Percentiles rank a stretch among this genome's conserved stretches.
phyloP scores from a whole-genome alignment of 2,329 filamentous ascomycete species.

The Hymenoscyphus albidus region DNA sequence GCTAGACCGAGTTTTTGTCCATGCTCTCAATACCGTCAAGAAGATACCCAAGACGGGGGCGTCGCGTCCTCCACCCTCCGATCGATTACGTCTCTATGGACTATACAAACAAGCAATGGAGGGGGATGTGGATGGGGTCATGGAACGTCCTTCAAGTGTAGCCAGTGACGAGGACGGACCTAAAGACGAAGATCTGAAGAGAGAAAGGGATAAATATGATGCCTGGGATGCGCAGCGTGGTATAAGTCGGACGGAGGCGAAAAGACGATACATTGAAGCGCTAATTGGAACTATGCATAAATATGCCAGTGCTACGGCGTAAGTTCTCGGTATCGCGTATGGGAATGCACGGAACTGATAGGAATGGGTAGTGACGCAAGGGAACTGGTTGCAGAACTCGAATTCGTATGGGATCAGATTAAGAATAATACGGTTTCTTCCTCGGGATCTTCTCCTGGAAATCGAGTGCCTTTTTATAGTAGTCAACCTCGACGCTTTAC shows the following conservation, averaged over 20 bases:
- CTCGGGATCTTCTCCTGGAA: slow-evolving; percentile 52
- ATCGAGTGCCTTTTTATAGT: slow-evolving; percentile 31
- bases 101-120: slow-evolving; percentile 99
- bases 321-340: slow-evolving; percentile 35
- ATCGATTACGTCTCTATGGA: slow-evolving; percentile 90
- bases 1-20: slow-evolving; percentile 93
- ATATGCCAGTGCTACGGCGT: slow-evolving; percentile 81
- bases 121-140: slow-evolving; percentile 90
- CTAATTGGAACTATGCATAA: slow-evolving; percentile 95
- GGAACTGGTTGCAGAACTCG: slow-evolving; percentile 88
- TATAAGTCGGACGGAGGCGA: slow-evolving; percentile 83
- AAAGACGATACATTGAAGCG: slow-evolving; percentile 88
- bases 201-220: slow-evolving; percentile 74
- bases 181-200: slow-evolving; percentile 42
- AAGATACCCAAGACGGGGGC: slow-evolving; percentile 93
- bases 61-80: slow-evolving; percentile 77
- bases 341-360: background rate
- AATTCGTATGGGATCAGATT: slow-evolving; percentile 99
- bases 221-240: slow-evolving; percentile 89
- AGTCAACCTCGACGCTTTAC: slow-evolving; percentile 41
- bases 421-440: slow-evolving; percentile 75
- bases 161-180: slow-evolving; percentile 56
- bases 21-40: slow-evolving; percentile 98
- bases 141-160: slow-evolving; percentile 68
- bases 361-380: slow-evolving; percentile 60